Evolutionary conservation across 176 grass and related monocot genomes (phyloP).

Genomic region (Stipa capillata): DNA sequence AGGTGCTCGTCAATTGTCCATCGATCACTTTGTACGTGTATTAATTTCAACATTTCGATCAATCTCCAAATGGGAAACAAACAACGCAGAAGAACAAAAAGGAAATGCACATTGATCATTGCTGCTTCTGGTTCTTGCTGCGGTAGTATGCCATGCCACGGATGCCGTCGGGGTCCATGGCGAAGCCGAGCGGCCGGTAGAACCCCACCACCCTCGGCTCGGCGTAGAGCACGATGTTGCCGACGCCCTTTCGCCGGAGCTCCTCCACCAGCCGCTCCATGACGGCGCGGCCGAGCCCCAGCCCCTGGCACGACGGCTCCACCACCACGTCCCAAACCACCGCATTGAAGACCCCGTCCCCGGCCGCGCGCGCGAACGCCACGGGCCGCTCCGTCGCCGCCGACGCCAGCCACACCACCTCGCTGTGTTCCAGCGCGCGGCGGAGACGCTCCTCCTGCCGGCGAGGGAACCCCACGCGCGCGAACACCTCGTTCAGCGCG

Average conservation of each 20-base stretch:
- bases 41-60: background rate
- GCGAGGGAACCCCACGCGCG: constrained; percentile 78
- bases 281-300: constrained; percentile 78
- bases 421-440: constrained; percentile 64
- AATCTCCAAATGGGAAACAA: background rate
- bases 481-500: constrained; percentile 79
- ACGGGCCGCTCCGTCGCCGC: constrained; percentile 31
- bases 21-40: background rate
- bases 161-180: constrained; percentile 76
- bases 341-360: constrained; percentile 92
- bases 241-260: constrained; percentile 48
- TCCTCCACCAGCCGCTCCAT: constrained; percentile 77
- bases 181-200: constrained; percentile 71
- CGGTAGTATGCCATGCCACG: constrained; percentile 77
- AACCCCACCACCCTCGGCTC: constrained; percentile 71
- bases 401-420: constrained; percentile 66
- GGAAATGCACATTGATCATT: background rate
- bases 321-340: constrained; percentile 97
- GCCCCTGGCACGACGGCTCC: constrained; percentile 72
- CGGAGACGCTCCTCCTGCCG: constrained; percentile 59
- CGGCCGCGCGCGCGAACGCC: constrained; percentile 89
- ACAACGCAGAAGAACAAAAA: background rate
- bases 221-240: constrained; percentile 86
- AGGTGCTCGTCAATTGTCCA: background rate
- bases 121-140: constrained; percentile 28